Evolutionary conservation across 2,329 filamentous ascomycete species (phyloP).

Genomic region (Emergomyces orientalis): DNA sequence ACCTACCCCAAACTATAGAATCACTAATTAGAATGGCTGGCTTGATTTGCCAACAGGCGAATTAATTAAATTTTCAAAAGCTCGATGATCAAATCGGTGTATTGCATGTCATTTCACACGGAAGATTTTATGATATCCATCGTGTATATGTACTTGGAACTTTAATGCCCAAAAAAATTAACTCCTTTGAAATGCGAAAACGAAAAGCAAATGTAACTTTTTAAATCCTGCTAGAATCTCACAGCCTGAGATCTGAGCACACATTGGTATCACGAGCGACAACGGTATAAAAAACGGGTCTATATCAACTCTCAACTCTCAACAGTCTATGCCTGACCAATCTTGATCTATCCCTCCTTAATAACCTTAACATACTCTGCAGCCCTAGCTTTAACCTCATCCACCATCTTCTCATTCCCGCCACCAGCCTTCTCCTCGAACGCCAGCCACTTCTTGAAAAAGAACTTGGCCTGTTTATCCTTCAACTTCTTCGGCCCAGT

Average conservation of each 20-base stretch:
- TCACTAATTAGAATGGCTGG: neutral
- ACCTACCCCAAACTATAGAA: neutral
- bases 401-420: slow-evolving; percentile 59
- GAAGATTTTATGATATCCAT: neutral
- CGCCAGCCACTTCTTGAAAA: slow-evolving; percentile 85
- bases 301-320: neutral
- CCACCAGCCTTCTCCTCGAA: slow-evolving; percentile 63
- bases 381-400: slow-evolving; percentile 61
- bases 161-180: neutral
- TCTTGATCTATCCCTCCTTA: slow-evolving; percentile 21
- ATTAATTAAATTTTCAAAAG: neutral
- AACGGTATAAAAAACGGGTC: neutral
- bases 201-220: neutral
- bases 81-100: neutral
- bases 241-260: neutral
- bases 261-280: slow-evolving; percentile 1
- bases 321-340: neutral
- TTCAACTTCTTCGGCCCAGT: slow-evolving; percentile 56
- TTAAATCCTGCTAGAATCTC: neutral
- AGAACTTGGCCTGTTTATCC: slow-evolving; percentile 69
- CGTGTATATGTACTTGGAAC: neutral
- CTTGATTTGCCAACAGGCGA: neutral
- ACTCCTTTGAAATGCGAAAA: neutral
- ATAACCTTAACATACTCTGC: slow-evolving; percentile 55
- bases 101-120: neutral